Base-by-base conservation (phyloP, 768 basidiomycete species). In the Daedalea quercina region DNA sequence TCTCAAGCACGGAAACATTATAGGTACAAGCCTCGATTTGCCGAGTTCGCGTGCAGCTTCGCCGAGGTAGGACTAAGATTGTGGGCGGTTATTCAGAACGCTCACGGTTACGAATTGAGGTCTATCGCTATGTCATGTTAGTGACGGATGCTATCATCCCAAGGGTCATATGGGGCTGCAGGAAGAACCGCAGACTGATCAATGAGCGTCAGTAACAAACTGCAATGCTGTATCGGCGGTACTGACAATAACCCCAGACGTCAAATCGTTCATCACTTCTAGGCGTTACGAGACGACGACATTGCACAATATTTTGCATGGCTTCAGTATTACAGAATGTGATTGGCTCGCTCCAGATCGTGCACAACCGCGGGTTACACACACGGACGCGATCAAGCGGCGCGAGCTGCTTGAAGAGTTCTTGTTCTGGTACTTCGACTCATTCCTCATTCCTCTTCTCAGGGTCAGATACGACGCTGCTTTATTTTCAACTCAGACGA, bases 351-450 rank as follows among this genome's bases (percentile, higher is more conserved):
- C 73, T 57, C 80, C 78, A 9, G 67, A 72, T 0, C 71, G 75
- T 6, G 63, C 66, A 31, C 77, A 85, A 55, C 59, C 64, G 2
- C 73, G 84, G 46, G 76, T 82, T 0, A 70, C 80, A 7, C 78
- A 80, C 2, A 79, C 81, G 0, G 94, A 97, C 60, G 69, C 81
- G 1, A 59, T 80, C 28, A 96, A 92, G 65, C 78, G 91, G 17
- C 75, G 80, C n/a, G 84, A 92, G 62, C 67, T 98, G 13, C 62
- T 94, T 0, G 83, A 90, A 63, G 91, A 97, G 47, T 91, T 95
- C 62, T 52, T 97, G n/a, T 88, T 83, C 63, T 99, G 96, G 96
- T 85, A 92, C 58, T 90, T 96, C 53, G 88, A 94, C 62, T 85
- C 82, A 0, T 93, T 94, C 65, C 67, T 98, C 7, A 66, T 88